Percentiles rank a stretch among this genome's conserved stretches.
Conservation (phyloP, 306 rosid species). For the Rosa rugosa region DNA sequence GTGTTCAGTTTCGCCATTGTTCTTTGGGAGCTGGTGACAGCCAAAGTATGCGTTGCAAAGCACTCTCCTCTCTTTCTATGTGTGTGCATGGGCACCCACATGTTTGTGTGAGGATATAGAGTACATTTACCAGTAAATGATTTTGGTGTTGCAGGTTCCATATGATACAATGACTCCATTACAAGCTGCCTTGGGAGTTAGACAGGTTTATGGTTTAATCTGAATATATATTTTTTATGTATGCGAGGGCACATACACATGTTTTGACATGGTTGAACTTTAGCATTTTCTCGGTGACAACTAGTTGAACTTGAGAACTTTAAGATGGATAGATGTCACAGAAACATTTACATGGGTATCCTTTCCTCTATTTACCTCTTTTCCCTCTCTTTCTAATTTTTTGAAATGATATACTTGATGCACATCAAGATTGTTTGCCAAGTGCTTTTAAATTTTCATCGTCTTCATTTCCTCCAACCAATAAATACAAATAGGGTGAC, state of each 20-base stretch:
- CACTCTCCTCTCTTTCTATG: conserved; percentile 15
- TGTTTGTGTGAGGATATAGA: background rate
- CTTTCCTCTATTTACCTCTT: background rate
- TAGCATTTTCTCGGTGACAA: background rate
- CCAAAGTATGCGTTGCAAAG: conserved; percentile 59
- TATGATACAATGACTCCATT: conserved; percentile 98
- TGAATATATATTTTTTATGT: background rate
- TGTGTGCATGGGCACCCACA: background rate
- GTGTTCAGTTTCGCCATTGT: conserved; percentile 96
- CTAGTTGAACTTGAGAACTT: background rate
- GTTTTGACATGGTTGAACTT: background rate
- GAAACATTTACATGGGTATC: background rate
- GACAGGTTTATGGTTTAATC: conserved; percentile 64
- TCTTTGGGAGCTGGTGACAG: conserved; percentile 96
- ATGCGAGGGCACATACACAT: background rate
- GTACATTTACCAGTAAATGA: conserved; percentile 10
- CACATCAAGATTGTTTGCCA: background rate
- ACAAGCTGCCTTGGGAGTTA: conserved; percentile 99
- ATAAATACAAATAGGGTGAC: background rate
- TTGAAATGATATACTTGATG: background rate
- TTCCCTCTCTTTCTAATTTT: background rate
- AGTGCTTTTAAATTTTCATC: background rate
- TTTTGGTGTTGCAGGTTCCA: conserved; percentile 66
- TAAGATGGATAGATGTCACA: background rate
- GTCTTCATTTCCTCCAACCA: background rate